Evolutionary conservation across 2,329 filamentous ascomycete genomes (phyloP), one percentile per base, ranked within the genome.

Genomic region (Colletotrichum tropicale): DNA sequence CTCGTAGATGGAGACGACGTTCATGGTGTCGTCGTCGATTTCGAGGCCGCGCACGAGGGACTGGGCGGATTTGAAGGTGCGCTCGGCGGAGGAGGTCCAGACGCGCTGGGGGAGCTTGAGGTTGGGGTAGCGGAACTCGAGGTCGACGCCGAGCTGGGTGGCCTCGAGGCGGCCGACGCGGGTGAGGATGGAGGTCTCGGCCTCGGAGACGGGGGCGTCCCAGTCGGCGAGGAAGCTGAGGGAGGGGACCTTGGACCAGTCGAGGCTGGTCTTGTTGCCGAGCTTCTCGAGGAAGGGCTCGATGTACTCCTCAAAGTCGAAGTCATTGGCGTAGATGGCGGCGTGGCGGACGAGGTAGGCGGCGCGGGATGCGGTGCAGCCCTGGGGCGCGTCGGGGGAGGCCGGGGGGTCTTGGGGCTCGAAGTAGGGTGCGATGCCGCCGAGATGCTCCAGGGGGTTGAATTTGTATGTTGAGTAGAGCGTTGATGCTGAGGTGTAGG

Each of bases 11-110:
- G 86, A 85, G 60, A 91, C 87, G 9, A 92, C 85, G 62, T 89
- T 84, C 75, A 92, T 92, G 66, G 85, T 84, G 75, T 89, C 87
- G 77, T 88, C 89, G 60, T 88, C 87, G 6, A 84, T 82, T 77
- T 91, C 89, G 12, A 92, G 84, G 0, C 91, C 91, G 5, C 88
- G 86, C 30, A 92, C 90, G 18, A 94, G 88, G 0, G 89, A 88
- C 78, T 90, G 84, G 0, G 92, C 91, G 10, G 89, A 91, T 81
- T 91, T 87, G 58, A 87, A 85, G 0, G 92, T 93, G 21, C 92
- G 85, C 81, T 93, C 91, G 0, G 92, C 91, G 0, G 91, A 92
- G 8, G 90, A 92, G 3, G 91, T 88, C 91, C 91, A 93, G 3
- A 93, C 86, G 65, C 88, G 88, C 75, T 86, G 84, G 0, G 92